These are phyloP conservation scores for Pythium aristosporum DNA, from an alignment of 352 stramenopile genomes.

Conservation along the genomic window DNA sequence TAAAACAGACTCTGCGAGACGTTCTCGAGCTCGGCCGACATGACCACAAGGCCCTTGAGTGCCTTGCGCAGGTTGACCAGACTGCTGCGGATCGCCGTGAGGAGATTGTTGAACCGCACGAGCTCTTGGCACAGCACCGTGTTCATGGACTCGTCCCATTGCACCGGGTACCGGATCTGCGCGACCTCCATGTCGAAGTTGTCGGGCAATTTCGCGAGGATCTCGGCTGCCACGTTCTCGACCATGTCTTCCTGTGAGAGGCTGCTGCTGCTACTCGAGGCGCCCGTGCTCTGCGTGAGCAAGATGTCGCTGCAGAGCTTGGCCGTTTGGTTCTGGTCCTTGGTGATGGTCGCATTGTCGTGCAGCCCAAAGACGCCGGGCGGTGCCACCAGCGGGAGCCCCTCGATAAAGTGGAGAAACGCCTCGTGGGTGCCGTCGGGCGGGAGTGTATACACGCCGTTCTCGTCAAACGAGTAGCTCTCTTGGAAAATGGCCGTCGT, in stretches of 20 bases:
- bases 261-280: constrained; percentile 28
- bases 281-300: constrained; percentile 67
- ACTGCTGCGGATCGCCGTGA: constrained; percentile 64
- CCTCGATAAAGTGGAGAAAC: constrained; percentile 95
- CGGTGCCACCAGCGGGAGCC: constrained; percentile 87
- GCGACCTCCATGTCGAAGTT: constrained; percentile 80
- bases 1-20: constrained; percentile 89
- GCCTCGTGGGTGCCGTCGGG: constrained; percentile 71
- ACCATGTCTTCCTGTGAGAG: constrained; percentile 83
- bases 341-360: constrained; percentile 94
- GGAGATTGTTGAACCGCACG: constrained; percentile 81
- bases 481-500: constrained; percentile 77
- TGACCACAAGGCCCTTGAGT: constrained; percentile 80
- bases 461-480: constrained; percentile 83
- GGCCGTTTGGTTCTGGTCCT: constrained; percentile 88
- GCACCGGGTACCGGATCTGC: constrained; percentile 84
- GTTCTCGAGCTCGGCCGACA: constrained; percentile 81
- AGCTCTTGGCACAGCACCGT: constrained; percentile 91
- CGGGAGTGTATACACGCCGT: constrained; percentile 70
- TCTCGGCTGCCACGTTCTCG: constrained; percentile 60
- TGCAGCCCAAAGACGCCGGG: constrained; percentile 94
- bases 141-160: constrained; percentile 95
- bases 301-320: constrained; percentile 86
- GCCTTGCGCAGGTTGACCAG: constrained; percentile 70
- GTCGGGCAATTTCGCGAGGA: constrained; percentile 57